Evolutionary conservation across 2,329 filamentous ascomycete genomes (phyloP).

Genomic region (Aspergillus udagawae): DNA sequence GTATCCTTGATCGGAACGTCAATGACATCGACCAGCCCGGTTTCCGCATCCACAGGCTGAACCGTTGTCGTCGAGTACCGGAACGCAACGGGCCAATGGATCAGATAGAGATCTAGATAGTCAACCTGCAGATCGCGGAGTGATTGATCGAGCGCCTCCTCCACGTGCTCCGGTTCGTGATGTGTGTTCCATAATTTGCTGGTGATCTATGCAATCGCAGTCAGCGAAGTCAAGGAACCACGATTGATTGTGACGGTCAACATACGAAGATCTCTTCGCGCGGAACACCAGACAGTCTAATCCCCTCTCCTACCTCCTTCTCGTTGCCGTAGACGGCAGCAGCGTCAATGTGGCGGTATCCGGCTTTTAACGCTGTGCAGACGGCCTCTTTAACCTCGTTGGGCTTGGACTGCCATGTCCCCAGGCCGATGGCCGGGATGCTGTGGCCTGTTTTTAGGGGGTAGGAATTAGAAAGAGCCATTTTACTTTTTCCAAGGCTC

Average conservation of each 20-base stretch:
- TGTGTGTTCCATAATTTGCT: slow-evolving; percentile 39
- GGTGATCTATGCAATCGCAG: slow-evolving; percentile 15
- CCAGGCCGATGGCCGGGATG: slow-evolving; percentile 1
- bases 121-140: slow-evolving; percentile 59
- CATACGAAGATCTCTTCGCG: slow-evolving; percentile 34
- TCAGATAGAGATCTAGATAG: slow-evolving; percentile 63
- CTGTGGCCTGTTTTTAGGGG: background rate
- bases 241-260: background rate
- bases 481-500: background rate
- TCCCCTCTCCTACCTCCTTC: slow-evolving; percentile 41
- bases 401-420: slow-evolving; percentile 55
- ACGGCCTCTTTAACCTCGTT: slow-evolving; percentile 45
- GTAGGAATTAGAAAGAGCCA: background rate
- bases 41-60: slow-evolving; percentile 15
- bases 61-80: slow-evolving; percentile 13
- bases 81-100: slow-evolving; percentile 39
- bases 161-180: slow-evolving; percentile 61
- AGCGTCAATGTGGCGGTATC: slow-evolving; percentile 54
- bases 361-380: slow-evolving; percentile 41
- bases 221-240: background rate
- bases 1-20: slow-evolving; percentile 33
- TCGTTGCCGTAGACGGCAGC: slow-evolving; percentile 45
- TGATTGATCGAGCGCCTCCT: slow-evolving; percentile 69
- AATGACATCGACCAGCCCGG: slow-evolving; percentile 15
- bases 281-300: slow-evolving; percentile 29